These are phyloP conservation scores for Xylaria palmicola DNA, from an alignment of 495 filamentous ascomycete genomes.

Conservation along the genomic window DNA sequence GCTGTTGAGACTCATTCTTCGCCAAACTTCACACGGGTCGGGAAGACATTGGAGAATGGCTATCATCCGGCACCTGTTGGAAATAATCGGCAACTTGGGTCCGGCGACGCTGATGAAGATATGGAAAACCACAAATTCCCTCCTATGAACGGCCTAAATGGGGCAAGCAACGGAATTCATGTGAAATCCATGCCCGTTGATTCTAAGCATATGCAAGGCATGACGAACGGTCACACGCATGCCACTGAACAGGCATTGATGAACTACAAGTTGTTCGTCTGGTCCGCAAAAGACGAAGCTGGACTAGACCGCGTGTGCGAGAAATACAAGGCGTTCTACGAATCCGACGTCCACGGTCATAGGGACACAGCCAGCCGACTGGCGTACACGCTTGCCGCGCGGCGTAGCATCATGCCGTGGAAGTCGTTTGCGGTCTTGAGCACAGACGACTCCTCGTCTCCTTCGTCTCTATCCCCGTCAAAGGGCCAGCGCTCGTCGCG, in stretches of 20 bases:
- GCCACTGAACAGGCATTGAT: not conserved
- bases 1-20: not conserved
- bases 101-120: no score
- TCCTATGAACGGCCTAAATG: no score
- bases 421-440: not conserved
- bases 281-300: not conserved
- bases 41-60: no score
- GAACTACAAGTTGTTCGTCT: not conserved
- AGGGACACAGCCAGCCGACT: not conserved
- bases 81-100: no score
- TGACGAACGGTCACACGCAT: no score
- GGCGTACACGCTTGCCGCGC: not conserved
- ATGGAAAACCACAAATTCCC: no score
- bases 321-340: not conserved
- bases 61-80: no score
- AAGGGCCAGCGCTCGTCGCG: not conserved
- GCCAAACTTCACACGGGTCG: no score
- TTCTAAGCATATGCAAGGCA: not conserved
- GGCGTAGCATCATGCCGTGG: not conserved
- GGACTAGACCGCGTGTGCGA: not conserved
- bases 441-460: not conserved
- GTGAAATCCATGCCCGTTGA: no score
- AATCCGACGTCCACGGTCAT: not conserved
- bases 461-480: not conserved
- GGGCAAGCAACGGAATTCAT: no score